phyloP scores from a whole-genome alignment of 441 rosid genomes.

The Euphorbia schlechtendalii region DNA sequence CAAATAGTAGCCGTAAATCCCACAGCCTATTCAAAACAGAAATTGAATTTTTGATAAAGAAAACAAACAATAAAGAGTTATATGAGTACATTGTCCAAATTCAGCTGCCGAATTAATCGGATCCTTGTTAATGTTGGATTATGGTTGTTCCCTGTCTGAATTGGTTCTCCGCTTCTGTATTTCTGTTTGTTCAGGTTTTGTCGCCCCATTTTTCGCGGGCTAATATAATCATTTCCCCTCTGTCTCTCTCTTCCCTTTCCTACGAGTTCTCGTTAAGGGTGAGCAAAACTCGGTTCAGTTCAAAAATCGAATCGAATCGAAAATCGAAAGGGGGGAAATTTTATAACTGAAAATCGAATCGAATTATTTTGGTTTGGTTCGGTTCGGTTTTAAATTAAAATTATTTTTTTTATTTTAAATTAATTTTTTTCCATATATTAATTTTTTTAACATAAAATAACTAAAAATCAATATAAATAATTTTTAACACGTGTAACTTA shows the following conservation, averaged over 20 bases:
- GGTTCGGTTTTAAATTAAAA: too few relatives aligned
- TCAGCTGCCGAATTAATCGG: background rate
- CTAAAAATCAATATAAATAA: too few relatives aligned
- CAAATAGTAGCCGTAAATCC: conserved; percentile 12
- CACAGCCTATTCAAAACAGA: background rate
- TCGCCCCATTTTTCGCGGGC: conserved; percentile 26
- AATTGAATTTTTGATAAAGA: background rate
- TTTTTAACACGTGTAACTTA: too few relatives aligned
- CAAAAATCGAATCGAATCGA: too few relatives aligned
- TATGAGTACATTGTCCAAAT: background rate
- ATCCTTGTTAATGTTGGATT: conserved; percentile 6
- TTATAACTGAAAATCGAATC: too few relatives aligned
- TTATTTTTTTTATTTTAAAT: too few relatives aligned
- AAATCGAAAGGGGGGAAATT: too few relatives aligned
- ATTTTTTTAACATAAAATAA: too few relatives aligned
- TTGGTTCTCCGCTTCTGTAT: background rate
- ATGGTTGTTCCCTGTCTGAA: background rate
- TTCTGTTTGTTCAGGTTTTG: conserved; percentile 14
- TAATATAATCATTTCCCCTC: background rate
- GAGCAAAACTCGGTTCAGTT: too few relatives aligned
- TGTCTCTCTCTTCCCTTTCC: background rate
- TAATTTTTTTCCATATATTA: too few relatives aligned
- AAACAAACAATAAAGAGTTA: background rate
- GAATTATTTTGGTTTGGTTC: too few relatives aligned
- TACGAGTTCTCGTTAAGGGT: too few relatives aligned